Evolutionary conservation across 805 yeast genomes (phyloP).

Genomic region (Yarrowia sp.): DNA sequence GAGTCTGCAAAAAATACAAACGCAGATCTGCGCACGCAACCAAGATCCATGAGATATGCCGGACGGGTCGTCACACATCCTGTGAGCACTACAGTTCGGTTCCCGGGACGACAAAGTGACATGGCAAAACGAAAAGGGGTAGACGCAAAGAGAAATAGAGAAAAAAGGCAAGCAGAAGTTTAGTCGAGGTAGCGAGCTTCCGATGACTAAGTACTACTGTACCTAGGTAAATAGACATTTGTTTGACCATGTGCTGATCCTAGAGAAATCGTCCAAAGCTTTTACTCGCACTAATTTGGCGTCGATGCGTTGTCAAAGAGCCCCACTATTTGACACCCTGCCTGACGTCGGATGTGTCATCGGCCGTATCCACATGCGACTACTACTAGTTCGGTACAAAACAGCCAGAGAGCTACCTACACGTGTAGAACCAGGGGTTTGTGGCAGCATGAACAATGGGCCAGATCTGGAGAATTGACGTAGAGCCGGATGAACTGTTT

Average conservation of each 20-base stretch:
- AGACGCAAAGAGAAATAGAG: background rate
- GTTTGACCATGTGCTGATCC: background rate
- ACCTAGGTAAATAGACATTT: background rate
- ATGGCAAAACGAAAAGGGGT: background rate
- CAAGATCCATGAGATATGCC: slow-evolving; percentile 19
- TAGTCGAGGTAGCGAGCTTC: too few relatives aligned
- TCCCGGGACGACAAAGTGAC: background rate
- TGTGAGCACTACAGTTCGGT: background rate
- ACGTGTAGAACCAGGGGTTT: background rate
- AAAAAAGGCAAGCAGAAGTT: background rate
- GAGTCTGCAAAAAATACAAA: background rate
- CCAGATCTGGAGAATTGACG: background rate
- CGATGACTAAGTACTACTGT: too few relatives aligned
- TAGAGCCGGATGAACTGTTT: background rate
- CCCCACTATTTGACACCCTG: background rate
- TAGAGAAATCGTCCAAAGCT: background rate
- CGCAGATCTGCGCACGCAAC: slow-evolving; percentile 19
- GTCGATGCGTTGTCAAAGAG: background rate
- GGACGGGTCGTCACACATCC: slow-evolving; percentile 1
- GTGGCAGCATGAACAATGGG: background rate
- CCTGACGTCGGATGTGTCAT: background rate
- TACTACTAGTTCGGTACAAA: background rate
- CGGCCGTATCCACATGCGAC: background rate
- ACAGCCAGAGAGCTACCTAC: background rate
- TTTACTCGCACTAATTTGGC: background rate